Evolutionary conservation across 2,329 filamentous ascomycete species (phyloP).

Genomic region (Microcera coccophila): DNA sequence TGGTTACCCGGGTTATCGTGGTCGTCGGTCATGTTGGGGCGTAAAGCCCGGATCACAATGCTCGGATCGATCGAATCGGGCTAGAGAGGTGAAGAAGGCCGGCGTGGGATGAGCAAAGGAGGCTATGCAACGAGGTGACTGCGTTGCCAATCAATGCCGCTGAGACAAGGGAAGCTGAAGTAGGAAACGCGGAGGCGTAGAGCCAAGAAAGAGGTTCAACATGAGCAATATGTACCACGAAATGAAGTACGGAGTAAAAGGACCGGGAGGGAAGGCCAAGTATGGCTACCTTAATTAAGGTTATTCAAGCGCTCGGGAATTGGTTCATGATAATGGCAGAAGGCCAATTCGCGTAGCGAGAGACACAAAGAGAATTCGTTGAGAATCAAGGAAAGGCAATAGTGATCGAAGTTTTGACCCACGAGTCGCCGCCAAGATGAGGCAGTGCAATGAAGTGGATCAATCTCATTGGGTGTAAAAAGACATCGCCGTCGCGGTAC

Average conservation of each 20-base stretch:
- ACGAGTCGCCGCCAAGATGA: conserved; percentile 11
- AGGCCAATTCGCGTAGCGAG: background rate
- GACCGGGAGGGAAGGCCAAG: background rate
- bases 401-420: conserved; percentile 10
- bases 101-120: conserved; percentile 7
- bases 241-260: conserved; percentile 3
- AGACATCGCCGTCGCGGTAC: background rate
- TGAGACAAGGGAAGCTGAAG: conserved; percentile 15
- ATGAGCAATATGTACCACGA: conserved; percentile 14
- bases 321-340: background rate
- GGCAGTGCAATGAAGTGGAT: conserved; percentile 17
- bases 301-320: background rate
- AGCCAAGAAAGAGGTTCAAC: conserved; percentile 13
- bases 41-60: conserved; percentile 4
- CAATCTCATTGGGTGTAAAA: background rate
- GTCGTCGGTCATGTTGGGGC: conserved; percentile 21
- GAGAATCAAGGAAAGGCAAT: background rate
- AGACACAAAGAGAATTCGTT: background rate
- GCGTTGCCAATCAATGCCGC: conserved; percentile 12
- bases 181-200: conserved; percentile 19
- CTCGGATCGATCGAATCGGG: conserved; percentile 11
- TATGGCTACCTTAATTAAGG: background rate
- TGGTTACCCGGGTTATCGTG: conserved; percentile 16
- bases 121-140: conserved; percentile 23
- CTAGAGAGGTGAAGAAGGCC: conserved; percentile 2